A percentile compares a stretch with the other conserved stretches of the same genome.
phyloP scores from a whole-genome alignment of 495 filamentous ascomycete genomes.

The Elasticomyces elasticus region DNA sequence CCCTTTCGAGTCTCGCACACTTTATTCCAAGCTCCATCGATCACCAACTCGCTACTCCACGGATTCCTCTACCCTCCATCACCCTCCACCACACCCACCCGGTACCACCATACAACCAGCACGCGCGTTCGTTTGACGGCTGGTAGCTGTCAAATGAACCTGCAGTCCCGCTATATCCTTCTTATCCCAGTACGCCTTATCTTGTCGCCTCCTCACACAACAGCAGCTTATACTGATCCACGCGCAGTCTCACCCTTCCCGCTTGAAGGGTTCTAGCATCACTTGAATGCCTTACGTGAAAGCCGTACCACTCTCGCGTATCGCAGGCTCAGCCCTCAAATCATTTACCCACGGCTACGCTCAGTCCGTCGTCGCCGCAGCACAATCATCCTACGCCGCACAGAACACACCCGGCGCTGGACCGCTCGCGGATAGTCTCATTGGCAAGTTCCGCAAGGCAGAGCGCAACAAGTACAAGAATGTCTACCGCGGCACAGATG shows the following conservation, averaged over 20 bases:
- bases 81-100: background rate
- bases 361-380: slow-evolving; percentile 91
- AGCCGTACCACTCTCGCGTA: slow-evolving; percentile 81
- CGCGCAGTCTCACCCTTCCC: slow-evolving; percentile 35
- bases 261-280: slow-evolving; percentile 37
- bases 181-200: slow-evolving; percentile 42
- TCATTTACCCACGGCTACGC: slow-evolving; percentile 94
- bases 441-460: slow-evolving; percentile 17
- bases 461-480: slow-evolving; percentile 10
- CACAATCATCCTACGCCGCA: slow-evolving; percentile 80
- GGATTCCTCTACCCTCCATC: background rate
- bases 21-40: background rate
- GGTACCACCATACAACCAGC: background rate
- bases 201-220: too few relatives aligned
- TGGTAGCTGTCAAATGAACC: slow-evolving; percentile 55
- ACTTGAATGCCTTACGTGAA: slow-evolving; percentile 73
- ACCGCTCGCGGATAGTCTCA: slow-evolving; percentile 17
- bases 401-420: slow-evolving; percentile 46
- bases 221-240: slow-evolving; percentile 15
- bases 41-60: background rate
- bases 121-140: slow-evolving; percentile 55
- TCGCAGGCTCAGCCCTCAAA: slow-evolving; percentile 75
- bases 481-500: slow-evolving; percentile 11
- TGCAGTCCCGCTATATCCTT: slow-evolving; percentile 41
- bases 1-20: too few relatives aligned